phyloP scores from a whole-genome alignment of 1,284 basidiomycete genomes.

The Cryptococcus depauperatus region DNA sequence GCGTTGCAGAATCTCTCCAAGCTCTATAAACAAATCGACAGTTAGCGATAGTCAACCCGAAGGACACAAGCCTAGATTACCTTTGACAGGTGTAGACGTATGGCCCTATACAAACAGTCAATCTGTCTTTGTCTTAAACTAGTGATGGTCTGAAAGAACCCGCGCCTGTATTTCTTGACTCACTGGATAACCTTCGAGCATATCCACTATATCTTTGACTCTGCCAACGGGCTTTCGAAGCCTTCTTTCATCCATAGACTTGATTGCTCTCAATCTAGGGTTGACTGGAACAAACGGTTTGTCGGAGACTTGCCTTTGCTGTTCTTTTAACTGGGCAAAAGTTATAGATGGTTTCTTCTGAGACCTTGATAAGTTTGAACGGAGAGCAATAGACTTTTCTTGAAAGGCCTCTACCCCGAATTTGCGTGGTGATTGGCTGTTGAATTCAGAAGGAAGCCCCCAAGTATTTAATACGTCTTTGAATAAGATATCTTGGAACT shows the following conservation, averaged over 20 bases:
- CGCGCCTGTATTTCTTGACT: neutral
- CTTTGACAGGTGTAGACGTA: neutral
- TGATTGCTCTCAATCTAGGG: neutral
- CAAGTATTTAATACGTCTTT: conserved; percentile 11
- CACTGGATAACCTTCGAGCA: conserved; percentile 3
- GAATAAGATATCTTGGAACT: conserved; percentile 7
- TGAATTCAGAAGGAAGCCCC: conserved; percentile 6
- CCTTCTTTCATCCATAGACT: neutral
- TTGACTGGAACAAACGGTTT: no score
- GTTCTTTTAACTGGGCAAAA: neutral
- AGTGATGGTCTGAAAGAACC: neutral
- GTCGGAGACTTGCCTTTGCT: no score
- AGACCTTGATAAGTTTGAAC: neutral
- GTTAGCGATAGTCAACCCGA: no score
- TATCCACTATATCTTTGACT: conserved; percentile 10
- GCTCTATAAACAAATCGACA: conserved; percentile 4
- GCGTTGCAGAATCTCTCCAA: conserved; percentile 9
- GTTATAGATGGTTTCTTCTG: neutral
- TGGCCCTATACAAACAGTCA: neutral
- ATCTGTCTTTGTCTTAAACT: conserved; percentile 10
- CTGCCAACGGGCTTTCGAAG: conserved; percentile 6
- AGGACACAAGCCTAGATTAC: no score
- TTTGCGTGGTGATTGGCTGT: neutral
- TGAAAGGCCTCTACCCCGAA: neutral
- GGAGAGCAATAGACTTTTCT: neutral